These are phyloP conservation scores for Colletotrichum cordylinicola DNA, from an alignment of 2,329 filamentous ascomycete genomes.

Conservation along the genomic window DNA sequence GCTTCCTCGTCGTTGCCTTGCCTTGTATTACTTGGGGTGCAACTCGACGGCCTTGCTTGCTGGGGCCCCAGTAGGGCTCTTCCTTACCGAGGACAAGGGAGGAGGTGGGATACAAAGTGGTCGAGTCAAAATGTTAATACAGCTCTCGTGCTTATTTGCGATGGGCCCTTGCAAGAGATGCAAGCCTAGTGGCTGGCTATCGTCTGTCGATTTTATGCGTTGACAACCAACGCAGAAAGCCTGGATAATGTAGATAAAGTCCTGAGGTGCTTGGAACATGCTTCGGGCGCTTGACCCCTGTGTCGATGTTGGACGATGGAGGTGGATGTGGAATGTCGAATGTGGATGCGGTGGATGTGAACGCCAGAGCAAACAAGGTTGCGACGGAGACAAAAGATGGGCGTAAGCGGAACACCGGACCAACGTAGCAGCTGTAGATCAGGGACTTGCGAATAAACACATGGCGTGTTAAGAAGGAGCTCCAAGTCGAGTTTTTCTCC, in stretches of 20 bases:
- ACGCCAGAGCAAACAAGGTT: not conserved
- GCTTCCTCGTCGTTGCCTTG: not conserved
- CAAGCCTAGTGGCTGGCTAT: not conserved
- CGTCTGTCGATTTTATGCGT: not conserved
- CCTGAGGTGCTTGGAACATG: not conserved
- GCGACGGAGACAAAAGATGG: slow-evolving; percentile 1
- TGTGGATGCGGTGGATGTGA: not conserved
- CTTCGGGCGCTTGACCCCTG: slow-evolving; percentile 1
- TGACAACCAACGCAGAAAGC: not conserved
- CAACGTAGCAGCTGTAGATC: slow-evolving; percentile 1
- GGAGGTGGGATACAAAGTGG: not conserved
- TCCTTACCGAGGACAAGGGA: not conserved
- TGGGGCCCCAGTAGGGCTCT: not conserved
- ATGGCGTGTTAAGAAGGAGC: not conserved
- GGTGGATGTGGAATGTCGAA: not conserved
- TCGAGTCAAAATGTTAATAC: not conserved
- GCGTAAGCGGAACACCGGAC: not conserved
- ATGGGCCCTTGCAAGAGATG: not conserved
- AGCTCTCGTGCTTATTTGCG: not conserved
- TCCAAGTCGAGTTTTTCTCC: not conserved
- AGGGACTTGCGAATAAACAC: not conserved
- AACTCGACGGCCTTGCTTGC: not conserved
- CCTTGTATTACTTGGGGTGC: not conserved
- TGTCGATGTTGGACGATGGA: not conserved
- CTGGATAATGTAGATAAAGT: not conserved